Evolutionary conservation across 2,329 filamentous ascomycete genomes (phyloP).

Genomic region (Amphichorda felina): DNA sequence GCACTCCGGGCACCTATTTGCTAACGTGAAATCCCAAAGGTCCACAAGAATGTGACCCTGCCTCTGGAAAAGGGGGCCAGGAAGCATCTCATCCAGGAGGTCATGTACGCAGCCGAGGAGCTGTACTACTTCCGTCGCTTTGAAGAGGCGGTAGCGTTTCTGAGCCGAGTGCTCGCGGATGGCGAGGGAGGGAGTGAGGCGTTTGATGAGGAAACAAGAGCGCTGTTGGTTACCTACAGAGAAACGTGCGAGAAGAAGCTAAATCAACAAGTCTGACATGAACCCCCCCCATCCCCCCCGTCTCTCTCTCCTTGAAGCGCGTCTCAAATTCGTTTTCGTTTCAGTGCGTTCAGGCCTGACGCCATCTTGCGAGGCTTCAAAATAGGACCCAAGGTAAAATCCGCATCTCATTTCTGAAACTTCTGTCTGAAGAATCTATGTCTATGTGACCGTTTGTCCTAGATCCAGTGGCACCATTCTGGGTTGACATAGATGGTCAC

Average conservation of each 20-base stretch:
- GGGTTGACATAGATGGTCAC: too few relatives aligned
- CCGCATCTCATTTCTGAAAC: too few relatives aligned
- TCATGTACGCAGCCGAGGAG: conserved; percentile 44
- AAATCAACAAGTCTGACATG: background rate
- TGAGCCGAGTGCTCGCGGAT: conserved; percentile 18
- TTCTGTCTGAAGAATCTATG: too few relatives aligned
- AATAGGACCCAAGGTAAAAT: too few relatives aligned
- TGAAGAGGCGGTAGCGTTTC: conserved; percentile 29
- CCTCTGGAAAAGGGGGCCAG: conserved; percentile 23
- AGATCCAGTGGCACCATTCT: too few relatives aligned
- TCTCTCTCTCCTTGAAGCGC: too few relatives aligned
- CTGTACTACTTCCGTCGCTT: conserved; percentile 41
- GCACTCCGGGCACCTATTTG: too few relatives aligned
- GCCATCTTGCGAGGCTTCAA: too few relatives aligned
- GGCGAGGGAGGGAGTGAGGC: background rate
- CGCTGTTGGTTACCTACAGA: background rate
- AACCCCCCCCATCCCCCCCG: background rate
- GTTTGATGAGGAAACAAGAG: conserved; percentile 2
- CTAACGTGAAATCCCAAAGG: too few relatives aligned
- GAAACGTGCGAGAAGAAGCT: background rate
- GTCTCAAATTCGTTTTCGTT: too few relatives aligned
- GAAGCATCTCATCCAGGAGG: conserved; percentile 36
- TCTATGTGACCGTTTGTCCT: too few relatives aligned
- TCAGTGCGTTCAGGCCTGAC: too few relatives aligned
- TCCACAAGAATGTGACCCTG: conserved; percentile 27